Conservation (phyloP, 345 rosid species). For the Sonneratia alba region DNA sequence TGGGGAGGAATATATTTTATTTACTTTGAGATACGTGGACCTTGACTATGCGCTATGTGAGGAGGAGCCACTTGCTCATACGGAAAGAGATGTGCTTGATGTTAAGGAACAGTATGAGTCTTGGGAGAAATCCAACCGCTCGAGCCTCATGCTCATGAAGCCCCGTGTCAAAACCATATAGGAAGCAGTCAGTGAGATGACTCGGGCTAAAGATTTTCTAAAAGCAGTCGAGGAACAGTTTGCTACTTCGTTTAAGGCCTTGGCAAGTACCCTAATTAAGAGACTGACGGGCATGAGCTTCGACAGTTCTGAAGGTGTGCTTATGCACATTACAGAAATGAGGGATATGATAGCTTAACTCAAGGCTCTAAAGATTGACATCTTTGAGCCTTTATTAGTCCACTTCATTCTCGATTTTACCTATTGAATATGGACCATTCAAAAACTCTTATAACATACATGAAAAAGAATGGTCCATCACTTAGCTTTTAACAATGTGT, state of each 20-base stretch:
- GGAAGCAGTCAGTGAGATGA: not conserved
- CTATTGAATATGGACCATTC: too few relatives aligned
- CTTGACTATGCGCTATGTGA: constrained; percentile 1
- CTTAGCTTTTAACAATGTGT: too few relatives aligned
- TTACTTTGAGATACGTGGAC: constrained; percentile 8
- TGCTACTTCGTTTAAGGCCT: constrained; percentile 5
- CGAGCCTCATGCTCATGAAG: constrained; percentile 10
- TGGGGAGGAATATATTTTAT: constrained; percentile 9
- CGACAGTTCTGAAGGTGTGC: constrained; percentile 3
- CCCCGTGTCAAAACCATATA: constrained; percentile 3
- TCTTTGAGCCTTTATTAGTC: too few relatives aligned
- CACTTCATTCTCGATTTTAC: too few relatives aligned
- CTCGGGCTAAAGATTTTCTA: constrained; percentile 5
- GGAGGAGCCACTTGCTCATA: constrained; percentile 4
- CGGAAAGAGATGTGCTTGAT: not conserved
- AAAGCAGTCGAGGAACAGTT: constrained; percentile 2
- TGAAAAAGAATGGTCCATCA: too few relatives aligned
- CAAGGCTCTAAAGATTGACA: too few relatives aligned
- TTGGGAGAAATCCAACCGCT: constrained; percentile 14
- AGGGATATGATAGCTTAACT: too few relatives aligned
- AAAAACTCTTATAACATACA: too few relatives aligned
- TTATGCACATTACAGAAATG: not conserved
- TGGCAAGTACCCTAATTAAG: constrained; percentile 5
- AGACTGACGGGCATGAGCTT: constrained; percentile 8
- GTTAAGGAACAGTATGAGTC: not conserved